Conservation (phyloP, 73 alveolate species). For the Tetrahymena elliotti region DNA sequence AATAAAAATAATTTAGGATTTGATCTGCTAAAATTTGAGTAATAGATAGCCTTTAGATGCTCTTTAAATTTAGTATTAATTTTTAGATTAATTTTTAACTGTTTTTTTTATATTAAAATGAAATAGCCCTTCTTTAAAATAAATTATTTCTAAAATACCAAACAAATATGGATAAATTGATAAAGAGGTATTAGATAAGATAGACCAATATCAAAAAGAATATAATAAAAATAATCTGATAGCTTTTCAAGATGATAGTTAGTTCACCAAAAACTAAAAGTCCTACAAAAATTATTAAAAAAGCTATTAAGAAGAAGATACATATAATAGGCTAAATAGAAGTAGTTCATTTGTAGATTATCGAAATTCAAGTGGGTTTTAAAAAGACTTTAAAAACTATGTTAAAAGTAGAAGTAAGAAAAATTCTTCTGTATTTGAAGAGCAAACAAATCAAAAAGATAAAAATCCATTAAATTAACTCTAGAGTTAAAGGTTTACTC, state of each 20-base stretch:
- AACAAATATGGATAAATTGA: not conserved
- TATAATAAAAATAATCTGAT: not conserved
- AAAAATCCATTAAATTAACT: not conserved
- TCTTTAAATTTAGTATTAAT: not conserved
- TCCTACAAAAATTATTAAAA: not conserved
- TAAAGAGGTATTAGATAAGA: not conserved
- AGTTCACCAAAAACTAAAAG: not conserved
- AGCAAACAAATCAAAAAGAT: not conserved
- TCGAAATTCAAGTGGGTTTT: not conserved
- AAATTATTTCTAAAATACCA: not conserved
- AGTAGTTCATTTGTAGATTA: not conserved
- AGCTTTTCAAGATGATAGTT: not conserved
- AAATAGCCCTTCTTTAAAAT: not conserved
- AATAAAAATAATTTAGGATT: not conserved
- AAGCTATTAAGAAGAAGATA: not conserved
- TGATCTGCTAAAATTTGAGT: not conserved
- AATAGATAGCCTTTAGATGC: not conserved
- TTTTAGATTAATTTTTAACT: not conserved
- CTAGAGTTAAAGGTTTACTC: not conserved
- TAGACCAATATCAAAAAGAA: not conserved
- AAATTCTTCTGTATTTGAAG: not conserved
- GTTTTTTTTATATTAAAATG: not conserved
- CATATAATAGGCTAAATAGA: not conserved
- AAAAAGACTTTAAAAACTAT: not conserved
- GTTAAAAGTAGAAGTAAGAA: not conserved